Evolutionary conservation across 139 green algal genomes (phyloP).

Genomic region (Bryopsis sp.): DNA sequence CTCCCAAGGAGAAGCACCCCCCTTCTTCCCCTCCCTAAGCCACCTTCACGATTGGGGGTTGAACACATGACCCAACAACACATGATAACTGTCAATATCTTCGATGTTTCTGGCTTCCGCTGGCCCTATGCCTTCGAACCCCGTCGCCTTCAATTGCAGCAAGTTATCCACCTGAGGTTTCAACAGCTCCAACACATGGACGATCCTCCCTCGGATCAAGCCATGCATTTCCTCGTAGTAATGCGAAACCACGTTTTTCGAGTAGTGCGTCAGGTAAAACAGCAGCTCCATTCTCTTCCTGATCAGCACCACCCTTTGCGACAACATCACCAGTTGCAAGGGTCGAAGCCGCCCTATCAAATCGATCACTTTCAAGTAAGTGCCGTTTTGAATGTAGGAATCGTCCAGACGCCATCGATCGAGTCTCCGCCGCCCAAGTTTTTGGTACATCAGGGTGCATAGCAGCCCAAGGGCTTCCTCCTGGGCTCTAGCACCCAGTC

Average conservation of each 20-base stretch:
- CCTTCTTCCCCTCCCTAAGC: too few species aligned
- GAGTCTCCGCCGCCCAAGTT: not conserved
- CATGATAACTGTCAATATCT: constrained; percentile 1
- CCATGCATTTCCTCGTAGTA: not conserved
- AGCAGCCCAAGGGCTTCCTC: not conserved
- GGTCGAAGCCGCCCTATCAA: not conserved
- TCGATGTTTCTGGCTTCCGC: not conserved
- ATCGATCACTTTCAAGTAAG: not conserved
- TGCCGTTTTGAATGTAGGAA: not conserved
- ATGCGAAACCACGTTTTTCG: not conserved
- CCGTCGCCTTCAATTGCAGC: not conserved
- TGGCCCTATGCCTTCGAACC: not conserved
- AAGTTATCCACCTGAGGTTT: not conserved
- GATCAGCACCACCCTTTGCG: not conserved
- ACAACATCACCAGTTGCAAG: not conserved
- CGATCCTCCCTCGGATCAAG: too few species aligned
- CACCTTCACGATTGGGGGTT: too few species aligned
- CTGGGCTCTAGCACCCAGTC: not conserved
- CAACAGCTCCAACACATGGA: not conserved
- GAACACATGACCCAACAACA: not conserved
- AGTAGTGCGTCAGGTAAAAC: not conserved
- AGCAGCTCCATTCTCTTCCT: not conserved
- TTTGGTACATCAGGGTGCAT: not conserved
- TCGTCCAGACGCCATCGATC: not conserved
- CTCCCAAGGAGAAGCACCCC: too few species aligned